Base-by-base conservation (phyloP, 768 basidiomycete species). In the Mycena pura region DNA sequence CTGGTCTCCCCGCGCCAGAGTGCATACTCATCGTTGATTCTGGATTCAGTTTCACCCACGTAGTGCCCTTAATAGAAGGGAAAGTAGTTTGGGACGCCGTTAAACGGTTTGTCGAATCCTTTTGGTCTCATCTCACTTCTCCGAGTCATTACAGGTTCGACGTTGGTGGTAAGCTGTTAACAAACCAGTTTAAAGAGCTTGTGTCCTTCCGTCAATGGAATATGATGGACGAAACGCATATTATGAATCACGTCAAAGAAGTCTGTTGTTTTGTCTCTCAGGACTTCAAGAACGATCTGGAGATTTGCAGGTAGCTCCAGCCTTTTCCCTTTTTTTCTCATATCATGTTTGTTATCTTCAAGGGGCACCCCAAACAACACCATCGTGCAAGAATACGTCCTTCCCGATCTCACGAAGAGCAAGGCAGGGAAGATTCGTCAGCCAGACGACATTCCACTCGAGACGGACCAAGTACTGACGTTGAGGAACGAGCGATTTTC, bases 191-290 rank as follows among this genome's bases (percentile, higher is more conserved):
- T 22, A 97, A 97, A 71, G 93, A 96, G 70, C 82, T 96, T 43
- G 86, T 96, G 6, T 96, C 95, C 13, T 98, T 92, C 73, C 88
- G 96, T 41, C 96, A 98, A 71, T 98, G 93, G 92, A 93, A 98
- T 74, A 94, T 98, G 92, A 95, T 96, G 89, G 95, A 97, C 69
- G 91, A 98, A 73, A 96, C 94, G 3, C 86, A 90, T 73, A 91
- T 98, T 71, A 89, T 97, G 81, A 95, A 96, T 77, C 85, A 91
- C 69, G 90, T 94, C 68, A 95, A 96, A 74, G 95, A 98, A 74
- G 74, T 85, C 15, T 95, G 93, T 72, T 95, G 94, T 76, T 97
- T 89, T 74, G 90, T 96, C 55, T 88, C 93, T 13, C 78, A 78
- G 19, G 77, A 88, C 69, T 95, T 91, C 78, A 81, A 80, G 59